Conservation (phyloP, 768 basidiomycete species). For the Trametes coccinea region DNA sequence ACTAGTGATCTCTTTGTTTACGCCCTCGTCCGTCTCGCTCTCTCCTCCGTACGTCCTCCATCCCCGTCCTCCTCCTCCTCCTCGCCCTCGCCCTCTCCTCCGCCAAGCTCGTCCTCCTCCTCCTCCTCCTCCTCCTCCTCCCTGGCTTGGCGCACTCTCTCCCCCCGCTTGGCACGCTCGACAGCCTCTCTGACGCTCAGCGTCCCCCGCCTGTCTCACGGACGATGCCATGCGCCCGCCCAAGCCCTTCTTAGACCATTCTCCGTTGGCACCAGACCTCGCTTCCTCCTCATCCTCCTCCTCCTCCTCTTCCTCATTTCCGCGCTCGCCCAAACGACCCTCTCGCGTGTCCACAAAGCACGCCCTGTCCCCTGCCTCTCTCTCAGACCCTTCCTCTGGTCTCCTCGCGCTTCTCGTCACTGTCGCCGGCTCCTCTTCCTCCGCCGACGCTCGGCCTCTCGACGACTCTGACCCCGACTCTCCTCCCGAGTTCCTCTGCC, state of each 20-base stretch:
- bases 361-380: constrained; percentile 20
- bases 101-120: constrained; percentile 14
- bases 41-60: background rate
- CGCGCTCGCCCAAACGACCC: constrained; percentile 15
- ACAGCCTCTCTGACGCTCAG: background rate
- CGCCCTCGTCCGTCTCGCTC: background rate
- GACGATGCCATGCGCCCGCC: constrained; percentile 22
- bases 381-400: constrained; percentile 45
- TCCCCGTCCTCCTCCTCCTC: constrained; percentile 24
- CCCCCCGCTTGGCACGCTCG: constrained; percentile 1
- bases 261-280: constrained; percentile 7
- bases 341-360: constrained; percentile 5
- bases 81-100: constrained; percentile 11
- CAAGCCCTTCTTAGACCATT: constrained; percentile 14
- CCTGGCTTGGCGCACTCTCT: constrained; percentile 2
- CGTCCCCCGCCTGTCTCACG: background rate
- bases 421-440: constrained; percentile 46
- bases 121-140: background rate
- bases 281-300: constrained; percentile 17
- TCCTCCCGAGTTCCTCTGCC: constrained; percentile 67
- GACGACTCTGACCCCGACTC: constrained; percentile 13
- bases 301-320: constrained; percentile 13
- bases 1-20: background rate
- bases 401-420: constrained; percentile 59
- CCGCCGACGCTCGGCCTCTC: constrained; percentile 49